Evolutionary conservation across 2,329 filamentous ascomycete genomes (phyloP).

Genomic region (Coniochaeta hoffmannii): DNA sequence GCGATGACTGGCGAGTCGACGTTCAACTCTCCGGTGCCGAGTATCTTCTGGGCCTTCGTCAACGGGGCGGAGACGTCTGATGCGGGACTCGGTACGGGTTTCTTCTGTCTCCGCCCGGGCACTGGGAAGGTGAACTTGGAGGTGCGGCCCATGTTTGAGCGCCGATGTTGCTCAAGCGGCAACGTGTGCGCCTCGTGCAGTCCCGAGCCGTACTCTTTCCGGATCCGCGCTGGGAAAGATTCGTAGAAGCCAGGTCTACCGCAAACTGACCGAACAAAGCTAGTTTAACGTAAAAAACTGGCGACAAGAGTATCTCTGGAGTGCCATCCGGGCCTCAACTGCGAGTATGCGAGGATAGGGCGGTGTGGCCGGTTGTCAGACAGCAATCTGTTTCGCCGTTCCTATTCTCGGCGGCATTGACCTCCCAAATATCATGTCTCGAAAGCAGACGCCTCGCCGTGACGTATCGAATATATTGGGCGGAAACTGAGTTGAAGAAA

Average conservation of each 20-base stretch:
- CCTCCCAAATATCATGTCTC: neutral
- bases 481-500: neutral
- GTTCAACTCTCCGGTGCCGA: slow-evolving; percentile 38
- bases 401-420: neutral
- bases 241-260: too few species aligned
- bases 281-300: neutral
- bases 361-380: neutral
- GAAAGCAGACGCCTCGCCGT: neutral
- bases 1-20: slow-evolving; percentile 22
- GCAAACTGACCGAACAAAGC: neutral
- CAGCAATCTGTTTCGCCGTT: neutral
- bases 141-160: slow-evolving; percentile 15
- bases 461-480: neutral
- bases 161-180: neutral
- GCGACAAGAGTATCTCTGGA: neutral
- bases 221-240: too few species aligned
- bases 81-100: slow-evolving; percentile 16
- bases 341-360: neutral
- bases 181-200: neutral
- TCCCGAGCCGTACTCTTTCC: neutral
- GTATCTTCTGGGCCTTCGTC: slow-evolving; percentile 44
- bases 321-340: neutral
- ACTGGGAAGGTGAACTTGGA: slow-evolving; percentile 41
- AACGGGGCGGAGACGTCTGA: slow-evolving; percentile 27
- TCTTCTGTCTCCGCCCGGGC: slow-evolving; percentile 37